Conservation (phyloP, 768 basidiomycete genomes). For the Termitomyces sp. region DNA sequence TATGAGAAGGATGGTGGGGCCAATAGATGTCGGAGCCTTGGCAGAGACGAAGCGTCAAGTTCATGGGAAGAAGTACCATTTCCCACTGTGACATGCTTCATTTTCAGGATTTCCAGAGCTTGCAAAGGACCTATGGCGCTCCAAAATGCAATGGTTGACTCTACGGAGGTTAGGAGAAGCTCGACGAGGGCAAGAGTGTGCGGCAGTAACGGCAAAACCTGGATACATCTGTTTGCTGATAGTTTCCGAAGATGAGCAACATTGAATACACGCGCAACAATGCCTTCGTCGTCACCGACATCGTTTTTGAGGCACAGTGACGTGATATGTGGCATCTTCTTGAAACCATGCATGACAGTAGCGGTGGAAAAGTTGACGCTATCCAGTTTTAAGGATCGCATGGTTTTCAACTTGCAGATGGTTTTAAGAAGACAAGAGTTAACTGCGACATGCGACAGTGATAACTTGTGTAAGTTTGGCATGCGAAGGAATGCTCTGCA, state of each 20-base stretch:
- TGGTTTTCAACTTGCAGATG: conserved; percentile 4
- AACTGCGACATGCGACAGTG: background rate
- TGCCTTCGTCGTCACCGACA: background rate
- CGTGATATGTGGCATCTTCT: background rate
- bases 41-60: conserved; percentile 5
- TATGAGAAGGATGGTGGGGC: conserved; percentile 1
- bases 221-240: background rate
- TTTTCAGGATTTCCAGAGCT: conserved; percentile 3
- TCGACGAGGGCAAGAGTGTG: background rate
- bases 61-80: background rate
- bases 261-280: background rate
- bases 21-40: conserved; percentile 2
- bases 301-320: background rate
- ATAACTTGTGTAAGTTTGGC: conserved; percentile 11
- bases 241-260: background rate
- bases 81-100: background rate
- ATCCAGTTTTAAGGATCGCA: background rate
- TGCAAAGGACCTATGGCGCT: background rate
- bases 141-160: background rate
- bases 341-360: background rate
- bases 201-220: background rate
- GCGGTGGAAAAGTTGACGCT: background rate
- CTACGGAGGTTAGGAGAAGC: background rate
- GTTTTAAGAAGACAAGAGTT: conserved; percentile 7
- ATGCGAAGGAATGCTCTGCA: conserved; percentile 9